Base-by-base conservation (phyloP, 2,329 filamentous ascomycete genomes). In the Sordariomycetes sp. region DNA sequence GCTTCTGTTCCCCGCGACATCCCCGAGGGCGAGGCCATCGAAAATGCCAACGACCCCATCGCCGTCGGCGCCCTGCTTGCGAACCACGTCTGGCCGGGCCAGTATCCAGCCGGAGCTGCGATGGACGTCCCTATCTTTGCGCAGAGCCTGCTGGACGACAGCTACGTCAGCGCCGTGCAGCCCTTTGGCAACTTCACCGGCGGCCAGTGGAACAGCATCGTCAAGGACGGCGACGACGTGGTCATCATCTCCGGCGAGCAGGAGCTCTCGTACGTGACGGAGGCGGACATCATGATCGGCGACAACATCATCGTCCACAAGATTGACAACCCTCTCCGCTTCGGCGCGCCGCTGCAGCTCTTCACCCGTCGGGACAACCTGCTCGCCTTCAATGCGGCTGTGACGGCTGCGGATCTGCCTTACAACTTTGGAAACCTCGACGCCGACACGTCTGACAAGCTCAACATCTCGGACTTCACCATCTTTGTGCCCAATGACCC, bases 121-220 rank as follows among this genome's bases (percentile, higher is more conserved):
- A 52, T 46, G 3, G 37, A 56, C 3, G 34, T 48, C 5, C 54
- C 54, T n/a, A 36, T 40, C 3, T 57, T 49, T 35, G 42, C 41
- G 7, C 52, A 54, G 40, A 51, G 48, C 5, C 39, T 55, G 12
- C 39, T 55, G 4, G 46, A 56, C 14, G 38, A 37, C 3, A 49
- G 46, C n/a, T 56, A 53, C 21, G 32, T 50, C 28, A 55, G 41
- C 10, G 43, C 40, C 6, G 39, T 44, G 7, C 57, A 61, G 43
- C 56, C 59, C 1, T 55, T 57, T 36, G 47, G 49, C 6, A 58
- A 59, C 42, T 53, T 58, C 33, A 58, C 55, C 4, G 53, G 53
- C 11, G 56, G 55, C 4, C 51, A 53, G 27, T 55, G 57, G 36
- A 54, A 57, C n/a, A 55, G 47, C 4, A 44, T 58, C 20, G 50